A percentile compares a stretch with the other conserved stretches of the same genome.
These are phyloP conservation scores for Ensete ventricosum DNA, from an alignment of 176 grass and related monocot species.

Conservation along the genomic window DNA sequence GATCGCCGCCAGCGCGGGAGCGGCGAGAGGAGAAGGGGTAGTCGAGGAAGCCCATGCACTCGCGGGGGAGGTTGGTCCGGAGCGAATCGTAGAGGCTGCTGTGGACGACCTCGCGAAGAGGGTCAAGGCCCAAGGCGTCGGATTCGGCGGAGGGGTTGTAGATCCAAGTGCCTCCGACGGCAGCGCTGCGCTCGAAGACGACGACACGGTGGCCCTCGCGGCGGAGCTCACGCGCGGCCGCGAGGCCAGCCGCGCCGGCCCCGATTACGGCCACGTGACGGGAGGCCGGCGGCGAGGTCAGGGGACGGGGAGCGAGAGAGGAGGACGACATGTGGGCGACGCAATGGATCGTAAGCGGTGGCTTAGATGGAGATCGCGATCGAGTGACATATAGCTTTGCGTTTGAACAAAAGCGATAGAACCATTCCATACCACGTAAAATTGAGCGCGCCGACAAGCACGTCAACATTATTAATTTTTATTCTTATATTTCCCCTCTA, in stretches of 20 bases:
- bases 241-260: slow-evolving; percentile 52
- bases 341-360: not conserved
- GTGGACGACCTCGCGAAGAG: slow-evolving; percentile 28
- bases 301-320: not conserved
- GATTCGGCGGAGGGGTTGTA: slow-evolving; percentile 35
- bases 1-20: slow-evolving; percentile 30
- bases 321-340: not conserved
- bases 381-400: no score
- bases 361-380: no score
- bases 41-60: slow-evolving; percentile 81
- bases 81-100: slow-evolving; percentile 83
- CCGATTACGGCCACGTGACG: slow-evolving; percentile 53
- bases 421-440: no score
- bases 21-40: slow-evolving; percentile 43
- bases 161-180: slow-evolving; percentile 67
- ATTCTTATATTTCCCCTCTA: no score
- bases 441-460: no score
- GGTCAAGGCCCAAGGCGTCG: slow-evolving; percentile 48
- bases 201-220: slow-evolving; percentile 73
- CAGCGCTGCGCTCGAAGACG: slow-evolving; percentile 58
- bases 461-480: no score
- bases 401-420: no score
- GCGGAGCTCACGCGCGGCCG: slow-evolving; percentile 43
- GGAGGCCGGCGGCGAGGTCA: slow-evolving; percentile 1
- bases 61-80: slow-evolving; percentile 71